Conservation (phyloP, 495 filamentous ascomycete species). For the Penicillium argentinense region DNA sequence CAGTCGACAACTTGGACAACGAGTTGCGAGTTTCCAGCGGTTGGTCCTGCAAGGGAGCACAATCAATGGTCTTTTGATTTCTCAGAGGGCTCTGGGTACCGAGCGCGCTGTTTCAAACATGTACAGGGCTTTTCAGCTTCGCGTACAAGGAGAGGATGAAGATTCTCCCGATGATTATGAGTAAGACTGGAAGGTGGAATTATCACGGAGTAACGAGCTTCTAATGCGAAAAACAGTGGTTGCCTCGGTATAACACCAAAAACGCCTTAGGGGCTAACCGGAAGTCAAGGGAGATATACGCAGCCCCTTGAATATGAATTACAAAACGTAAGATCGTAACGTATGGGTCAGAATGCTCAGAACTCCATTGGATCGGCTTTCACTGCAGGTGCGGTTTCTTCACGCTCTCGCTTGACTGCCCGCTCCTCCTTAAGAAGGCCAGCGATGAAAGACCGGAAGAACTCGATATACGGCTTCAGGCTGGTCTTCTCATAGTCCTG, state of each 20-base stretch:
- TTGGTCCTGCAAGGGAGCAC: background rate
- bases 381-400: slow-evolving; percentile 48
- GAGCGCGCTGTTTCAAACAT: too few relatives aligned
- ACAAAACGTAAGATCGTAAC: slow-evolving; percentile 2
- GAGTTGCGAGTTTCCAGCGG: background rate
- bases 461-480: slow-evolving; percentile 87
- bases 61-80: background rate
- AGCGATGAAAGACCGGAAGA: slow-evolving; percentile 79
- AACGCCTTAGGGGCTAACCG: slow-evolving; percentile 3
- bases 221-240: background rate
- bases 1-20: background rate
- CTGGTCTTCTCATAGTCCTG: slow-evolving; percentile 97
- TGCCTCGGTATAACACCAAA: background rate
- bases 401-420: slow-evolving; percentile 68
- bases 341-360: slow-evolving; percentile 12
- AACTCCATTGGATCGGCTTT: slow-evolving; percentile 58
- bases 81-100: too few relatives aligned
- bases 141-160: too few relatives aligned
- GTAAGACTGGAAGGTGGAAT: background rate
- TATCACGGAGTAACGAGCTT: background rate
- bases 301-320: background rate
- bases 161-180: background rate
- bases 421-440: slow-evolving; percentile 79
- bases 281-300: background rate
- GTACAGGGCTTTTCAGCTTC: too few relatives aligned